A percentile compares a stretch with the other conserved stretches of the same genome.
Conservation (phyloP, 176 grass and related monocot species). For the Bonia amplexicaulis region DNA sequence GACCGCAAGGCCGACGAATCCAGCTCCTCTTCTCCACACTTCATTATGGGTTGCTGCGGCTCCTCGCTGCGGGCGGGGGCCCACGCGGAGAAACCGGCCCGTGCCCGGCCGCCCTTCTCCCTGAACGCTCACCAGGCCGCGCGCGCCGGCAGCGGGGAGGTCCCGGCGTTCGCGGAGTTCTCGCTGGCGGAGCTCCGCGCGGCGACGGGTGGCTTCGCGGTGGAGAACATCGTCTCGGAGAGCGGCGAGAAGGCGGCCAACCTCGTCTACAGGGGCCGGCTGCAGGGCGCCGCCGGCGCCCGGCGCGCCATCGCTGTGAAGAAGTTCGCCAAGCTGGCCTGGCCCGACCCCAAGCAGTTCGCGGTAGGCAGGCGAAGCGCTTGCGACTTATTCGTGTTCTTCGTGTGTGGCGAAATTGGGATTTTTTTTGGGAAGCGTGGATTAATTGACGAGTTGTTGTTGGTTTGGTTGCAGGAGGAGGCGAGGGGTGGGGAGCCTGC, state of each 20-base stretch:
- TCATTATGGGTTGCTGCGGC: constrained; percentile 85
- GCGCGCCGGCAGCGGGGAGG: background rate
- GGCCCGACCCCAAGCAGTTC: constrained; percentile 96
- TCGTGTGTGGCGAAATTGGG: background rate
- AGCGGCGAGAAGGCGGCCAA: constrained; percentile 79
- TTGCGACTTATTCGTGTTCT: background rate
- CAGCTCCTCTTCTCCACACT: background rate
- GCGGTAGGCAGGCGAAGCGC: constrained; percentile 32
- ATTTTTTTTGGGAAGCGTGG: background rate
- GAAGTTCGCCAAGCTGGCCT: constrained; percentile 79
- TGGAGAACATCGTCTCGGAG: constrained; percentile 69
- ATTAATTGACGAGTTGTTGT: background rate
- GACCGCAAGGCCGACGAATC: background rate
- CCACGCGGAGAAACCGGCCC: constrained; percentile 49
- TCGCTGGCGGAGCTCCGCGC: constrained; percentile 56
- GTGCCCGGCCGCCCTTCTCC: constrained; percentile 36
- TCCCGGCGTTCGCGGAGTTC: constrained; percentile 64
- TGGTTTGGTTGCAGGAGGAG: constrained; percentile 55
- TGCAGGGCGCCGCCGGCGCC: constrained; percentile 10
- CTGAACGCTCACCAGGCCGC: constrained; percentile 21
- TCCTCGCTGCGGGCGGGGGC: constrained; percentile 53
- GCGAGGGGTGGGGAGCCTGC: constrained; percentile 53
- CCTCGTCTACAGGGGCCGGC: constrained; percentile 64
- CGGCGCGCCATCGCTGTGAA: constrained; percentile 72
- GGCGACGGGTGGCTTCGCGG: constrained; percentile 61